Conservation (phyloP, 2,329 filamentous ascomycete genomes). For the Botrytis deweyae region DNA sequence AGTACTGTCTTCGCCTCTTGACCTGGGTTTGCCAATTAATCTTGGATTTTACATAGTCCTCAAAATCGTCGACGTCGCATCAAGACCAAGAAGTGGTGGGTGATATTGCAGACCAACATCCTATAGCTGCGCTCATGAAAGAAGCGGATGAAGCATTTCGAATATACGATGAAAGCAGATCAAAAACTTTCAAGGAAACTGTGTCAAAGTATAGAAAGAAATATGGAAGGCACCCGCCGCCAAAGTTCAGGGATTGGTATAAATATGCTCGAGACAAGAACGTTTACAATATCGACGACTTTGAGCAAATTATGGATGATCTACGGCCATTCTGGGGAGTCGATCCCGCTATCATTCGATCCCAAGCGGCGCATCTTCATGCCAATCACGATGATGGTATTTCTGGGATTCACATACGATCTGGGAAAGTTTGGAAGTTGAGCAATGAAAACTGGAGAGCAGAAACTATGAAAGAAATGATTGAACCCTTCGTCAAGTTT, state of each 20-base stretch:
- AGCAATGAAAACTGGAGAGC: constrained; percentile 44
- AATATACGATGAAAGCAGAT: constrained; percentile 40
- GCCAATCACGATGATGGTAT: constrained; percentile 33
- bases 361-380: constrained; percentile 45
- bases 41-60: constrained; percentile 25
- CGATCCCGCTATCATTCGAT: constrained; percentile 39
- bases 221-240: constrained; percentile 60
- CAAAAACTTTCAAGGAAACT: constrained; percentile 50
- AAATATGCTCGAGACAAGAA: constrained; percentile 51
- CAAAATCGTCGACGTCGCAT: constrained; percentile 33
- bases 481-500: constrained; percentile 47
- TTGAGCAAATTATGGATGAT: constrained; percentile 64
- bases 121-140: constrained; percentile 38
- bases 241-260: constrained; percentile 63
- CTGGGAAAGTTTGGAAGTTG: constrained; percentile 39
- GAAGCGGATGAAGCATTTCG: constrained; percentile 37
- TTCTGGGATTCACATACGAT: constrained; percentile 37
- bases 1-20: constrained; percentile 16
- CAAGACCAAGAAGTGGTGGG: constrained; percentile 30
- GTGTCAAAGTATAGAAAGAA: constrained; percentile 55
- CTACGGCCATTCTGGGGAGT: constrained; percentile 58
- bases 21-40: neutral
- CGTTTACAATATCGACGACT: constrained; percentile 60
- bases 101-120: constrained; percentile 34
- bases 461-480: constrained; percentile 42